Evolutionary conservation across 257 asterid genomes (phyloP).

Genomic region (Ballota nigra): DNA sequence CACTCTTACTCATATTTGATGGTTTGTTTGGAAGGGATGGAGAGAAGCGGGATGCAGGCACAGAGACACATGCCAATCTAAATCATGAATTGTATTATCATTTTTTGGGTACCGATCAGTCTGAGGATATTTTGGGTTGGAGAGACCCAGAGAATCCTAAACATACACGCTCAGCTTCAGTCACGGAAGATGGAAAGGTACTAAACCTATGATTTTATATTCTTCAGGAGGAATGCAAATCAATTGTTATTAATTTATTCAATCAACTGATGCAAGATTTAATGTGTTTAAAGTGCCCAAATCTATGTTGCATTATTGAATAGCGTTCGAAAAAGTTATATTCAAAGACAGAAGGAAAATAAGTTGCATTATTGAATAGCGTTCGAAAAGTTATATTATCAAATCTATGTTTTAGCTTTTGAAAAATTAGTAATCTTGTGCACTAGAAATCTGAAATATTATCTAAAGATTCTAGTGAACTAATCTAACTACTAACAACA

Average conservation of each 20-base stretch:
- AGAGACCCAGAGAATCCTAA: conserved; percentile 79
- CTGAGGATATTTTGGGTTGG: conserved; percentile 89
- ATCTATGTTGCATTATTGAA: background rate
- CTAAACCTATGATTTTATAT: background rate
- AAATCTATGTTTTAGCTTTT: background rate
- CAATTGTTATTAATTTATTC: background rate
- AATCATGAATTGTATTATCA: conserved; percentile 90
- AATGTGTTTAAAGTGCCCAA: background rate
- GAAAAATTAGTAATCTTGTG: background rate
- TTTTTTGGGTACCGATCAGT: conserved; percentile 84
- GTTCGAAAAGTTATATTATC: background rate
- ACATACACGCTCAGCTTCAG: conserved; percentile 59
- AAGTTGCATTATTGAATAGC: background rate
- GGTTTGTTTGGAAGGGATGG: conserved; percentile 55
- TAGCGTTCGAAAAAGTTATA: background rate
- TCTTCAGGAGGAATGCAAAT: conserved; percentile 7
- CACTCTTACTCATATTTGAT: conserved; percentile 21
- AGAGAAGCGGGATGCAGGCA: conserved; percentile 75
- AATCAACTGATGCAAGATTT: background rate
- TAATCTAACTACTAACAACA: too few relatives aligned
- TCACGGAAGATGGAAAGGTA: conserved; percentile 95
- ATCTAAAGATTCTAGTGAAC: background rate
- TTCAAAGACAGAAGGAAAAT: background rate
- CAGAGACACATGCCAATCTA: conserved; percentile 77
- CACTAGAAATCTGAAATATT: background rate